Conservation (phyloP, 2,329 filamentous ascomycete genomes). For the Ophiostoma quercus region DNA sequence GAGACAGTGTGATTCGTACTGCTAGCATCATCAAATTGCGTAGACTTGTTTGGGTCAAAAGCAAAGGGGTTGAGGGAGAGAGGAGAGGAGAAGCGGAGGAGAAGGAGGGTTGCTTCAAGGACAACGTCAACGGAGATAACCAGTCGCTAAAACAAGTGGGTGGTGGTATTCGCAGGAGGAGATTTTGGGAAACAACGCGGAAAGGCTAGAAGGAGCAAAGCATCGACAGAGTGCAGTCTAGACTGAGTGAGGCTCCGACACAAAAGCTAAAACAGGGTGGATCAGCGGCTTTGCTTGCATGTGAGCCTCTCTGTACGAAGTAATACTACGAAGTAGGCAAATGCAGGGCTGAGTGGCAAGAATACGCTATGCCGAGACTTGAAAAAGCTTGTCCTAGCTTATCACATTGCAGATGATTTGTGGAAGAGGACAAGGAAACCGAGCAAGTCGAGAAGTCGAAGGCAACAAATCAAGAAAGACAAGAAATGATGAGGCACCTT, state of each 20-base stretch:
- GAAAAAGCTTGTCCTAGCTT: not conserved
- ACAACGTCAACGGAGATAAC: not conserved
- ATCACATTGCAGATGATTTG: not conserved
- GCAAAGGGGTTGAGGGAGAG: not conserved
- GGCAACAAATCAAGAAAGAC: not conserved
- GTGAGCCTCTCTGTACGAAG: not conserved
- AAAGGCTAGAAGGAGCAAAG: not conserved
- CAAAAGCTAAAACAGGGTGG: slow-evolving; percentile 4
- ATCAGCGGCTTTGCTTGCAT: not conserved
- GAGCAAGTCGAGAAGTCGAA: not conserved
- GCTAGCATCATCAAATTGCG: not conserved
- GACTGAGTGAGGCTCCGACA: not conserved
- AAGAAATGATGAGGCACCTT: not conserved
- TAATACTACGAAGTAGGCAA: not conserved
- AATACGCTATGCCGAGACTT: not conserved
- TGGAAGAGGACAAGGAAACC: not conserved
- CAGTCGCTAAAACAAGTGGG: not conserved
- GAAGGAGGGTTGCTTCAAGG: not conserved
- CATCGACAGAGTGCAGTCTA: not conserved
- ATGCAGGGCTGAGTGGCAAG: not conserved
- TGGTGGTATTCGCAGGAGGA: not conserved
- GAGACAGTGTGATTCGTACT: not conserved
- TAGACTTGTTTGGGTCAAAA: not conserved
- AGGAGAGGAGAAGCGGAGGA: not conserved
- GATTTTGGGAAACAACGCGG: not conserved